Percentiles rank a stretch among this genome's conserved stretches.
These are phyloP conservation scores for Cutaneotrichosporon sp. DNA, from an alignment of 1,284 basidiomycete genomes.

Conservation along the genomic window DNA sequence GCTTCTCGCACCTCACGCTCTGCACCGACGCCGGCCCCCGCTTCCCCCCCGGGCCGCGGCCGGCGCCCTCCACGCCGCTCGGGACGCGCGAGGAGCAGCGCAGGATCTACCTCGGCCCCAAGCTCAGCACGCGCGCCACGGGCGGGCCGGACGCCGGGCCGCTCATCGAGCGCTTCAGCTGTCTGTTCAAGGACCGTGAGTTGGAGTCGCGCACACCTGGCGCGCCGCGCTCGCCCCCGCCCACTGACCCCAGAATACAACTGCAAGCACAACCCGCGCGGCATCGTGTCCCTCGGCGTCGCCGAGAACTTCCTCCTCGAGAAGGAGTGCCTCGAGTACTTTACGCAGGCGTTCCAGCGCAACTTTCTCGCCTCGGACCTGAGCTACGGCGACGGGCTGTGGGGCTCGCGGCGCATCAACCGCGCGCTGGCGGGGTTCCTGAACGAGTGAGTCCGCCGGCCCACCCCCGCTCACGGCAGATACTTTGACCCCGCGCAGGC, in stretches of 20 bases:
- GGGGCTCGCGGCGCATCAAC: constrained; percentile 49
- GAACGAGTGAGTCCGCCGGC: constrained; percentile 34
- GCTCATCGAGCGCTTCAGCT: constrained; percentile 49
- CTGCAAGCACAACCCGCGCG: constrained; percentile 46
- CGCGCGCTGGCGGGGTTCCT: constrained; percentile 42
- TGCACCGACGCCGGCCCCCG: constrained; percentile 18
- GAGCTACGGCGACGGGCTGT: constrained; percentile 50
- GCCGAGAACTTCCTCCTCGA: constrained; percentile 55
- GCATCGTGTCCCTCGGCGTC: constrained; percentile 55
- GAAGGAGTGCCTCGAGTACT: constrained; percentile 48
- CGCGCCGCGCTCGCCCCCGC: no score
- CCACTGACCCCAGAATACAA: constrained; percentile 39
- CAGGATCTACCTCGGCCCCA: constrained; percentile 45
- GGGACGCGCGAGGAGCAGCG: constrained; percentile 42
- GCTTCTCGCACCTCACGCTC: constrained; percentile 34
- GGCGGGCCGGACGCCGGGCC: constrained; percentile 51
- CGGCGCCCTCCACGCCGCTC: constrained; percentile 32
- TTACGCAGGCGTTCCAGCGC: constrained; percentile 39
- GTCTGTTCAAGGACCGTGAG: constrained; percentile 51
- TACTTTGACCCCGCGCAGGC: constrained; percentile 38
- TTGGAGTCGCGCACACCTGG: constrained; percentile 9
- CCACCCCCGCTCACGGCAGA: constrained; percentile 17
- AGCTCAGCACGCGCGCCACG: constrained; percentile 46
- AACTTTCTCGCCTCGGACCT: constrained; percentile 42
- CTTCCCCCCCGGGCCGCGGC: constrained; percentile 9